Conservation (phyloP, 2,329 filamentous ascomycete genomes). For the Penicillium crustosum region DNA sequence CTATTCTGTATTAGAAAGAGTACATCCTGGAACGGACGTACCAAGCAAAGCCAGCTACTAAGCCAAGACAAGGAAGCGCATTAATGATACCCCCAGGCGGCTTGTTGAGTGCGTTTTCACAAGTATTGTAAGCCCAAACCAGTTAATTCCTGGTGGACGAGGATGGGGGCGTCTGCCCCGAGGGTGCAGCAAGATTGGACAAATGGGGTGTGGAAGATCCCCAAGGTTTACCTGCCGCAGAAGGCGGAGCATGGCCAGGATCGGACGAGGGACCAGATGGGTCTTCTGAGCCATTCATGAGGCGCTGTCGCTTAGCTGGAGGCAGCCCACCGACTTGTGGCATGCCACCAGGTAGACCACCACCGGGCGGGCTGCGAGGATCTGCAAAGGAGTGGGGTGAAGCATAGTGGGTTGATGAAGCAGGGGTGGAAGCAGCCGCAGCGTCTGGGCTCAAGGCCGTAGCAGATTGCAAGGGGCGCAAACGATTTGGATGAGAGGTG, state of each 20-base stretch:
- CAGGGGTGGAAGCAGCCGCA: conserved; percentile 27
- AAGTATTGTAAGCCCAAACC: not conserved
- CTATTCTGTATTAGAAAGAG: not conserved
- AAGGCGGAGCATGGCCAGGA: conserved; percentile 7
- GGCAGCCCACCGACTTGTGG: conserved; percentile 14
- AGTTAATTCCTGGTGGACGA: conserved; percentile 13
- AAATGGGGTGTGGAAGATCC: conserved; percentile 22
- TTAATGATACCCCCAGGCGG: not conserved
- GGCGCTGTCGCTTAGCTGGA: conserved; percentile 37
- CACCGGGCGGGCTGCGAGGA: conserved; percentile 19
- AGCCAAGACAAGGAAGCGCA: not conserved
- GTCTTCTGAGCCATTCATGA: conserved; percentile 36
- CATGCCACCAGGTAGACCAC: conserved; percentile 16
- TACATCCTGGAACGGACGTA: not conserved
- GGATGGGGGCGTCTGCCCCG: conserved; percentile 25
- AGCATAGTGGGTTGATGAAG: conserved; percentile 30
- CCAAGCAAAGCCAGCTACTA: not conserved
- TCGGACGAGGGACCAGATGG: conserved; percentile 12
- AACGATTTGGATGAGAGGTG: conserved; percentile 23
- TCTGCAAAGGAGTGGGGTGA: conserved; percentile 34
- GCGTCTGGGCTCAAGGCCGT: conserved; percentile 30
- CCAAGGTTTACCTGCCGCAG: conserved; percentile 17
- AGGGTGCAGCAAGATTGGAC: conserved; percentile 28
- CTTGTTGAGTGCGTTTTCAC: not conserved
- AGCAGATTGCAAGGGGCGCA: conserved; percentile 24